Evolutionary conservation across 2,329 filamentous ascomycete genomes (phyloP), one percentile per base, ranked within the genome.

Genomic region (Penicillium sp.): DNA sequence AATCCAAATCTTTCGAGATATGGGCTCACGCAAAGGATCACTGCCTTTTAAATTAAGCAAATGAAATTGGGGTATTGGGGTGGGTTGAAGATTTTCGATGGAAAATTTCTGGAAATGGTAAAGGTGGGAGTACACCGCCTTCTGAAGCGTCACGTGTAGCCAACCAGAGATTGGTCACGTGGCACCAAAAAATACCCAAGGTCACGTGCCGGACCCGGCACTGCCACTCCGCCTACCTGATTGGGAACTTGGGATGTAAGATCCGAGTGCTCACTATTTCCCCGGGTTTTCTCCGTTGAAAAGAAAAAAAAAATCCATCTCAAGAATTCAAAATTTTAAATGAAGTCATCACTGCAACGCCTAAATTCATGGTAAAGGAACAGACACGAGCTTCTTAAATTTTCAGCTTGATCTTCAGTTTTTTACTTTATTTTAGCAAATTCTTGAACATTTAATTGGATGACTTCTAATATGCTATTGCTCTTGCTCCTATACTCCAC

Each of bases 1-100:
- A 58, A 59, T 60, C 55, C 55, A 62, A 59, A 58, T 60, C 58
- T 61, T 56, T 55, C 50, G 57, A 63, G 59, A 66, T 64, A 61
- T 68, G 71, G 44, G 71, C 69, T 73, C 71, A 73, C 69, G 65
- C 70, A 63, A 66, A 63, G 69, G 70, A 73, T 73, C 70, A 72
- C 70, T 66, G 69, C 69, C 70, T 58, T 41, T 54, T 55, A 26
- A 42, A 43, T 33, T 51, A 48, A 49, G 49, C 35, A 31, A 23
- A 41, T 49, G n/a, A 15, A 31, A 23, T 49, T 42, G 26, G 41
- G 43, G 31, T 45, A 29, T 52, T 35, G 46, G 41, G 27, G 46
- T 35, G 37, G 44, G 53, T 42, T 54, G 45, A 49, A 44, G 51
- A 33, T 44, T 15, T 23, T 14, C 6, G 27, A 35, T 6, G 15